phyloP scores from a whole-genome alignment of 148 eudicot genomes.

The Amaranthus hypochondriacus region DNA sequence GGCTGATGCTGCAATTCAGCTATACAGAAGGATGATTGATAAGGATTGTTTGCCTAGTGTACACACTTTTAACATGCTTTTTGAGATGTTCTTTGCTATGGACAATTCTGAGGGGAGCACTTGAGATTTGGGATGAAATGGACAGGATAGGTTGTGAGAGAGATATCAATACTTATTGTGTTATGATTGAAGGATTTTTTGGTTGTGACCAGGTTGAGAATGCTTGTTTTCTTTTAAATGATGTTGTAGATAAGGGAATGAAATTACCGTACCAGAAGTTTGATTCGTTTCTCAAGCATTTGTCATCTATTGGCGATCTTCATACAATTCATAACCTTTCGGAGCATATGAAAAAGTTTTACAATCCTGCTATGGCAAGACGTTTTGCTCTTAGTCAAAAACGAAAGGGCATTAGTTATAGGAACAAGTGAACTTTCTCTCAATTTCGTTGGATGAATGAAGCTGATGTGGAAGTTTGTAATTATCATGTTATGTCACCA shows the following conservation, averaged over 20 bases:
- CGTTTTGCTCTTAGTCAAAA: slow-evolving; percentile 67
- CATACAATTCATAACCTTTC: slow-evolving; percentile 68
- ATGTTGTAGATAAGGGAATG: slow-evolving; percentile 54
- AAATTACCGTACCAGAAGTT: slow-evolving; percentile 71
- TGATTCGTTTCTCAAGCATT: slow-evolving; percentile 62
- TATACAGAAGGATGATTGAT: slow-evolving; percentile 61
- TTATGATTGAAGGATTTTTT: slow-evolving; percentile 93
- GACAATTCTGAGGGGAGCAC: slow-evolving; percentile 68
- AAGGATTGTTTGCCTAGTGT: slow-evolving; percentile 74
- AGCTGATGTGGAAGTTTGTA: background rate
- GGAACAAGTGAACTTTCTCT: slow-evolving; percentile 18
- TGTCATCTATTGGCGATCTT: slow-evolving; percentile 73
- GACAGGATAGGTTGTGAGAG: slow-evolving; percentile 51
- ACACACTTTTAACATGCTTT: slow-evolving; percentile 76
- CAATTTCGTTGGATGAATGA: background rate
- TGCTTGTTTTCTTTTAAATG: slow-evolving; percentile 69
- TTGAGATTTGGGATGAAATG: slow-evolving; percentile 81
- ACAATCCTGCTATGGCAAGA: slow-evolving; percentile 86
- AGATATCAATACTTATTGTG: slow-evolving; percentile 64
- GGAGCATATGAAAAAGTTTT: slow-evolving; percentile 77
- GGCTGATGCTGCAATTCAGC: slow-evolving; percentile 56
- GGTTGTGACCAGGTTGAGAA: slow-evolving; percentile 39
- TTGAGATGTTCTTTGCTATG: slow-evolving; percentile 66
- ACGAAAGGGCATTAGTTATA: slow-evolving; percentile 62
- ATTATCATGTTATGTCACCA: background rate